Evolutionary conservation across 768 basidiomycete genomes (phyloP).

Genomic region (Calocera viscosa): DNA sequence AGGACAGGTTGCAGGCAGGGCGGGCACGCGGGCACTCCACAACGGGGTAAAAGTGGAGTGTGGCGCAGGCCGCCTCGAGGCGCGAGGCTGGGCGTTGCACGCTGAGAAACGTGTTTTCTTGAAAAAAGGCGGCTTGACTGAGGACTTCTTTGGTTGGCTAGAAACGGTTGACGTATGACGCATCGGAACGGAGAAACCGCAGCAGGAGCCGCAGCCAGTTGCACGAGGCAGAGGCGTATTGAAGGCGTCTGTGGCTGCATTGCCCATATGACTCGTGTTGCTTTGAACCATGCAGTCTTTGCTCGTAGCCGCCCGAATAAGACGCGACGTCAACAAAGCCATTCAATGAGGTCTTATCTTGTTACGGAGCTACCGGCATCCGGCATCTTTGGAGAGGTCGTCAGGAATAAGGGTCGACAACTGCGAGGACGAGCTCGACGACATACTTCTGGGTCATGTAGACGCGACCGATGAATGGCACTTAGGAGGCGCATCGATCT

Average conservation of each 20-base stretch:
- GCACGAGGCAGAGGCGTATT: not conserved
- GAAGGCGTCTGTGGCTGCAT: too few relatives aligned
- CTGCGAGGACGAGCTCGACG: not conserved
- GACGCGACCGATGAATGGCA: not conserved
- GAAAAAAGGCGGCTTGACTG: not conserved
- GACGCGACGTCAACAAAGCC: not conserved
- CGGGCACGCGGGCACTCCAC: too few relatives aligned
- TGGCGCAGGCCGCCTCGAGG: not conserved
- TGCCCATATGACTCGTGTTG: too few relatives aligned
- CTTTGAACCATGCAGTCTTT: too few relatives aligned
- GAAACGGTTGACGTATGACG: not conserved
- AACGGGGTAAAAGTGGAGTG: not conserved
- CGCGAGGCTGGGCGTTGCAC: not conserved
- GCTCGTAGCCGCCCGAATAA: too few relatives aligned
- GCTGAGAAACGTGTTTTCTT: not conserved
- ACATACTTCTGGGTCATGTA: not conserved
- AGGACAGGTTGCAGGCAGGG: too few relatives aligned
- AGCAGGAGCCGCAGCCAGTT: not conserved
- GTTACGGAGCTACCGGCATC: not conserved
- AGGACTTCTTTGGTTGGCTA: not conserved
- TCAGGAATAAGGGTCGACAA: not conserved
- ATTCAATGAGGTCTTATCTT: not conserved
- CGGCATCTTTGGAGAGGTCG: not conserved
- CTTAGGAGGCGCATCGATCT: not conserved
- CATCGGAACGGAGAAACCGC: not conserved